Evolutionary conservation across 2,329 filamentous ascomycete genomes (phyloP), one percentile per base, ranked within the genome.

Genomic region (Cadophora sp.): DNA sequence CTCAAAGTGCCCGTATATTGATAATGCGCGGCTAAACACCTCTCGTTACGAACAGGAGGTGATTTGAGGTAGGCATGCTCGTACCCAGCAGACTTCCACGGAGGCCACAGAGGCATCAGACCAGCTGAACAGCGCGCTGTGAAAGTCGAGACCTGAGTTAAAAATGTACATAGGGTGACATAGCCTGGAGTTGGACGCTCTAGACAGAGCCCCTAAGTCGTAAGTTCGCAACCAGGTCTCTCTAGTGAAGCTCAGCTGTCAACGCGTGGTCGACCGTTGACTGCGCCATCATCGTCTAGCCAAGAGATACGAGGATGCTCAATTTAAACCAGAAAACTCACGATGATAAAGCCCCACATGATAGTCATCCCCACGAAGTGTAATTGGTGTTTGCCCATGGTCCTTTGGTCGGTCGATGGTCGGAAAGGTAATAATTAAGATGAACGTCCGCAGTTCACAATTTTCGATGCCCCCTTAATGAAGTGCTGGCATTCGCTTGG

Each of bases 401-500:
- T 30, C 27, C 6, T 3, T 30, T 30, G 27, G 6, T n/a, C 50
- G 27, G 50, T 8, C 14, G 14, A 53, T n/a, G 50, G 27, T 53
- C 27, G 27, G 50, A 33, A 53, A 18, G 27, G 27, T 6, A 30
- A 30, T 30, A 30, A 30, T 4, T 30, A 30, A 30, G 27, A 30
- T 30, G 27, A 30, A 30, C 4, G 24, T 33, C 30, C 8, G 11
- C 7, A 39, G 36, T 39, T 39, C 36, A 39, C 36, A 39, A 39
- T 39, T 39, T 39, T 13, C 36, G 5, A 39, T 13, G 11, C 36
- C 36, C 36, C 4, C 11, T 6, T 16, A 53, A 22, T 53, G 27
- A 53, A 53, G 24, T 53, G 50, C 50, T 53, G 27, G 16, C 50
- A 53, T n/a, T 53, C 50, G 50, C 50, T 30, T 53, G 14, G 50